Base-by-base conservation (phyloP, 169 alveolate genomes). In the Eimeria falciformis region DNA sequence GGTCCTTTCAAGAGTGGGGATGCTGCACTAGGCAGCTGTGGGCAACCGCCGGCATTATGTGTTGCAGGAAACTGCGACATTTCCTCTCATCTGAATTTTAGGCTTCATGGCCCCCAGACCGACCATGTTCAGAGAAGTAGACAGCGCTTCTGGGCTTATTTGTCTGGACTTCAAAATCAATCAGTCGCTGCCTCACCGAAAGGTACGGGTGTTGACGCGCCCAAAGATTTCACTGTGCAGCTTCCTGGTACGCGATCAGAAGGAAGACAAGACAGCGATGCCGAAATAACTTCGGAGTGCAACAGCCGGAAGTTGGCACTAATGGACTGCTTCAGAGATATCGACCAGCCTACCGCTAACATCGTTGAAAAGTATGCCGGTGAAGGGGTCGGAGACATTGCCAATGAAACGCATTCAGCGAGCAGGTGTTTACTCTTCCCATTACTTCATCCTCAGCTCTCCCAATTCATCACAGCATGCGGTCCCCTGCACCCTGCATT, bases 401-500 rank as follows among this genome's bases (percentile, higher is more conserved):
- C 18, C 47, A 23, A 40, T 23, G 58, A 17, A 47, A 12, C 46
- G 33, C 47, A 43, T 17, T 47, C 82, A 69, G 50, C 53, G 3
- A 53, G 56, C 47, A 43, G 53, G 88, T 58, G 68, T 29, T 17
- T 77, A 37, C 65, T 82, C 25, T 89, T 89, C 27, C 93, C 93
- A 1, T 47, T 45, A 5, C 84, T 81, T 33, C 88, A 89, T 29
- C 89, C 93, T 0, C 93, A 89, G 82, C 69, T 75, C 27, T 89
- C 93, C 1, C 93, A 75, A n/a, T 89, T 89, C 43, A 68, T 81
- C 89, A 9, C 90, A 14, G 83, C 88, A 29, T 89, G 93, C 21
- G 93, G 93, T 25, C 89, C 89, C 21, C 88, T 89, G 2, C 93
- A 89, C 43, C 93, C 93, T 1, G 89, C 84, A 5, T 89, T 81